A percentile compares a stretch with the other conserved stretches of the same genome.
These are phyloP conservation scores for Rhodosporidiobolus odoratus DNA, from an alignment of 768 basidiomycete species.

Conservation along the genomic window DNA sequence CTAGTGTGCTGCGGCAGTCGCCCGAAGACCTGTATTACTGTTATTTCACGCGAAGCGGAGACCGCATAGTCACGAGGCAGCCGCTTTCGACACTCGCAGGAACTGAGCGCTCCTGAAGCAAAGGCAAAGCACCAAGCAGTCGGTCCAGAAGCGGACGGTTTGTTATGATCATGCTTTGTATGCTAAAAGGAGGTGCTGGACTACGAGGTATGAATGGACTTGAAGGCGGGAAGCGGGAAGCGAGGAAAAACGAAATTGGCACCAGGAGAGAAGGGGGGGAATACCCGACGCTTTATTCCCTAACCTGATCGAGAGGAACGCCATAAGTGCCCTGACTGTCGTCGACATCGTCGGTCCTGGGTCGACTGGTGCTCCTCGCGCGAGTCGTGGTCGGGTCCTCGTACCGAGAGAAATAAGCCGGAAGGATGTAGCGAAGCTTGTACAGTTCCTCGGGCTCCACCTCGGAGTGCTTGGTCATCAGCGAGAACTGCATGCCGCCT, in stretches of 20 bases:
- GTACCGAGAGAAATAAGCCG: conserved; percentile 59
- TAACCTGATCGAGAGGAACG: not conserved
- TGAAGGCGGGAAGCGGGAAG: not conserved
- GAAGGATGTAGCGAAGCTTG: conserved; percentile 71
- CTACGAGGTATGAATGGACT: not conserved
- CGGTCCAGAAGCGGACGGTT: no score
- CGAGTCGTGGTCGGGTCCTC: conserved; percentile 6
- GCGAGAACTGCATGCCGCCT: conserved; percentile 77
- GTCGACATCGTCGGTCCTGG: not conserved
- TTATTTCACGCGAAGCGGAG: no score
- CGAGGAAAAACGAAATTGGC: not conserved
- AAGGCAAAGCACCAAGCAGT: no score
- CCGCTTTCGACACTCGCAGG: no score
- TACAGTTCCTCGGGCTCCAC: conserved; percentile 58
- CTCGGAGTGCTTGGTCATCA: conserved; percentile 62
- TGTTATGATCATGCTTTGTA: no score
- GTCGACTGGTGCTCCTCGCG: not conserved
- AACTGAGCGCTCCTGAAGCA: no score
- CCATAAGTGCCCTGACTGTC: not conserved
- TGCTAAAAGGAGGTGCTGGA: no score
- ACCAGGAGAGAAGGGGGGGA: not conserved
- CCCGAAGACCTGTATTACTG: no score
- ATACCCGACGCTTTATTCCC: not conserved
- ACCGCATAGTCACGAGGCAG: no score
- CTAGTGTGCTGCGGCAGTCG: no score